Evolutionary conservation across 139 green algal species (phyloP).

Genomic region (Eudorina sp.): DNA sequence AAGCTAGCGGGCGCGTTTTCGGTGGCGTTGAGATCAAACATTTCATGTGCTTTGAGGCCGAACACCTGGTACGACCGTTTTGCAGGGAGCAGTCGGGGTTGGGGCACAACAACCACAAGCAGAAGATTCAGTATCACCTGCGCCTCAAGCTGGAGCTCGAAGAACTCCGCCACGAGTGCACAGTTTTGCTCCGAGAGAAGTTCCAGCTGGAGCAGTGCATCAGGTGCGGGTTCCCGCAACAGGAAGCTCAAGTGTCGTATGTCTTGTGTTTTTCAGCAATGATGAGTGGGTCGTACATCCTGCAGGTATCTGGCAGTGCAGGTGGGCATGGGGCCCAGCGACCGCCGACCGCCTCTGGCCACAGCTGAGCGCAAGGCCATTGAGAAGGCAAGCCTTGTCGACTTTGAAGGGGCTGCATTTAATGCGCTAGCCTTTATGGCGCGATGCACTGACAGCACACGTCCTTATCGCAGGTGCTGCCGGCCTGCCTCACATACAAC

Average conservation of each 20-base stretch:
- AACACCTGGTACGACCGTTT: no score
- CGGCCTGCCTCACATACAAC: slow-evolving; percentile 51
- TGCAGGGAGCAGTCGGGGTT: slow-evolving; percentile 54
- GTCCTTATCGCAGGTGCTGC: slow-evolving; percentile 35
- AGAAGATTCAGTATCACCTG: slow-evolving; percentile 79
- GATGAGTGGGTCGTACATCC: neutral
- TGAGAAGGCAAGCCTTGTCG: slow-evolving; percentile 41
- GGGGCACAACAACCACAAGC: slow-evolving; percentile 69
- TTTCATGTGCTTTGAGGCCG: no score
- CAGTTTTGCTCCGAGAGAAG: slow-evolving; percentile 68
- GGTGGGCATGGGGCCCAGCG: slow-evolving; percentile 38
- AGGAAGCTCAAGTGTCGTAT: no score
- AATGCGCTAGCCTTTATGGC: no score
- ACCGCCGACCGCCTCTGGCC: slow-evolving; percentile 23
- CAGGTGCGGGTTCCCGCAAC: no score
- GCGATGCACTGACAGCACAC: no score
- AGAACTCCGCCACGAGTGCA: slow-evolving; percentile 76
- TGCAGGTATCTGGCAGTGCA: slow-evolving; percentile 65
- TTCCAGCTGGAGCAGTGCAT: slow-evolving; percentile 79
- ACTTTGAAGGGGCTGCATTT: no score
- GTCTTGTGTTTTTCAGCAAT: no score
- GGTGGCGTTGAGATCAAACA: no score
- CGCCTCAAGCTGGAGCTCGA: slow-evolving; percentile 75
- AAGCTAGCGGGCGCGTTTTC: no score
- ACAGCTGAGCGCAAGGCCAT: slow-evolving; percentile 44